Evolutionary conservation across 768 basidiomycete genomes (phyloP).

Genomic region (Suillus weaverae): DNA sequence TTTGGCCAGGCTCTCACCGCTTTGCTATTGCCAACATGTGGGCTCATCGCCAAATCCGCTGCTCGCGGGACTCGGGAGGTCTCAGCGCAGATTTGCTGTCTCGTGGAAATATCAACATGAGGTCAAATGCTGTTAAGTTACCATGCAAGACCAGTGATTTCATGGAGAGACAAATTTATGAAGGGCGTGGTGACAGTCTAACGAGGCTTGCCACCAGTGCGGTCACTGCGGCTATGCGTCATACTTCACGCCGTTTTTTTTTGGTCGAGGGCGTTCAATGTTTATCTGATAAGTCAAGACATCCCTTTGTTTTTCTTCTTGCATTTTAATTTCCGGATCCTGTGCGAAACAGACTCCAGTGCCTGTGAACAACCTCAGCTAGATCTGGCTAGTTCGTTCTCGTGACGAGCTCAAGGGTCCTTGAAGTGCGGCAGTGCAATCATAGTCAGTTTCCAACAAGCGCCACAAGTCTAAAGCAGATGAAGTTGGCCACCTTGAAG

Average conservation of each 20-base stretch:
- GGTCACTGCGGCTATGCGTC: slow-evolving; percentile 11
- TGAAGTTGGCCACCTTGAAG: neutral
- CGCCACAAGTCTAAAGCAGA: slow-evolving; percentile 4
- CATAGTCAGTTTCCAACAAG: neutral
- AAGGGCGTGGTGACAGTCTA: neutral
- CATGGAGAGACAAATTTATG: neutral
- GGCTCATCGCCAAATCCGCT: slow-evolving; percentile 4
- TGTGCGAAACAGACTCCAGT: slow-evolving; percentile 4
- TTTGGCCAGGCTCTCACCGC: neutral
- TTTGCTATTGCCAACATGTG: slow-evolving; percentile 16
- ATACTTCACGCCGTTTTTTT: slow-evolving; percentile 5
- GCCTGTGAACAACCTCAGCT: slow-evolving; percentile 24
- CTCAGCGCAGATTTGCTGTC: slow-evolving; percentile 6
- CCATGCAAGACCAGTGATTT: neutral
- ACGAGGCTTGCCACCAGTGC: neutral
- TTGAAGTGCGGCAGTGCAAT: slow-evolving; percentile 4
- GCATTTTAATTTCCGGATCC: slow-evolving; percentile 10
- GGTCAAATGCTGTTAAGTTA: neutral
- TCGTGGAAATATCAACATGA: slow-evolving; percentile 15
- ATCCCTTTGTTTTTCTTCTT: neutral
- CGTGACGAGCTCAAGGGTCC: slow-evolving; percentile 12
- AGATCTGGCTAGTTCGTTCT: slow-evolving; percentile 10
- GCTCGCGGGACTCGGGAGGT: neutral
- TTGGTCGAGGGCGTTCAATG: slow-evolving; percentile 11
- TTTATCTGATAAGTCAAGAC: slow-evolving; percentile 13